Percentiles rank a stretch among this genome's conserved stretches.
Conservation (phyloP, 768 basidiomycete species). For the Tricholoma matsutake region DNA sequence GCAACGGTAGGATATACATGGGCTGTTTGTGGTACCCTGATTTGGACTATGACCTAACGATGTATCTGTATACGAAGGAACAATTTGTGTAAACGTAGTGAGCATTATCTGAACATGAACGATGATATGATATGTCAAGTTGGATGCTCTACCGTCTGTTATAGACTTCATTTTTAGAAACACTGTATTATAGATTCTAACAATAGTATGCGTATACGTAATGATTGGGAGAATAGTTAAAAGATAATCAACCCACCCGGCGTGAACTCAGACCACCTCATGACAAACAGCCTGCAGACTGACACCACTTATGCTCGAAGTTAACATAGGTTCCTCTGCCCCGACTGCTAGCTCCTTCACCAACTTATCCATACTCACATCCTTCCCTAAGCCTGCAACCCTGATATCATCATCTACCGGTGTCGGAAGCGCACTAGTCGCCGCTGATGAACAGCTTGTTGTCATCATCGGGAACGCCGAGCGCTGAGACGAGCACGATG, state of each 20-base stretch:
- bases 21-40: not conserved
- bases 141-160: not conserved
- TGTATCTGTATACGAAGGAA: not conserved
- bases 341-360: constrained; percentile 13
- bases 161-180: too few species aligned
- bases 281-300: constrained; percentile 19
- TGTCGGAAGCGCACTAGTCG: constrained; percentile 27
- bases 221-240: not conserved
- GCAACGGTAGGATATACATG: not conserved
- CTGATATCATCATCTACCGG: constrained; percentile 24
- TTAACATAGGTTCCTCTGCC: constrained; percentile 11
- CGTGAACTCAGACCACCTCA: not conserved
- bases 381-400: constrained; percentile 1
- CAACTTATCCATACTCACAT: constrained; percentile 1
- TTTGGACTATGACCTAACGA: not conserved
- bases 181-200: not conserved
- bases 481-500: constrained; percentile 17
- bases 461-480: constrained; percentile 22
- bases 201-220: not conserved
- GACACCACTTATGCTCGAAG: constrained; percentile 3
- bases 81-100: not conserved
- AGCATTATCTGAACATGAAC: not conserved
- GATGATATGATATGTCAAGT: not conserved
- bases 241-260: not conserved
- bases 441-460: constrained; percentile 22